Conservation (phyloP, 768 basidiomycete species). For the Boletales sp. region DNA sequence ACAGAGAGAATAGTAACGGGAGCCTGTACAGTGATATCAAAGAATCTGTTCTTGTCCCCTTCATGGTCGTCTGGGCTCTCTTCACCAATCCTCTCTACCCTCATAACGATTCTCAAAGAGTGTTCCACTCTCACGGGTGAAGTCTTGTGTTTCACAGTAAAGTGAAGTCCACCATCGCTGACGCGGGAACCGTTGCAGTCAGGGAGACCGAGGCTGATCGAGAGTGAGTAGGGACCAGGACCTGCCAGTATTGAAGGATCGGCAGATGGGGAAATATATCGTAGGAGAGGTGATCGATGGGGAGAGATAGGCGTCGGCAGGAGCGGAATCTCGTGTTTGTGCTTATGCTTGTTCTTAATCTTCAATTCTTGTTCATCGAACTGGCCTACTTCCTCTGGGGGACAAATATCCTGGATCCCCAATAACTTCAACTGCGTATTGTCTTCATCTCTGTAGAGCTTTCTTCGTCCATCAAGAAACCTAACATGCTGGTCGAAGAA, state of each 20-base stretch:
- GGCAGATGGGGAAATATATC: slow-evolving; percentile 5
- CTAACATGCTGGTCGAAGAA: slow-evolving; percentile 57
- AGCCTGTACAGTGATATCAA: slow-evolving; percentile 85
- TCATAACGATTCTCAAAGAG: slow-evolving; percentile 71
- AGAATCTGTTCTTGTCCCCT: slow-evolving; percentile 69
- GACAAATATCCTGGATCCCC: slow-evolving; percentile 17
- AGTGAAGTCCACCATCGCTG: slow-evolving; percentile 46
- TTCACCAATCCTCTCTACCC: slow-evolving; percentile 73
- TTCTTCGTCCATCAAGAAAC: slow-evolving; percentile 4
- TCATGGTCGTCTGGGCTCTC: slow-evolving; percentile 55
- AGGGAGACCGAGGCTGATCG: slow-evolving; percentile 15
- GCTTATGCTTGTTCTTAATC: slow-evolving; percentile 15
- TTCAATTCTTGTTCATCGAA: slow-evolving; percentile 3
- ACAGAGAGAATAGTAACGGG: slow-evolving; percentile 88
- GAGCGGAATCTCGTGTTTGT: slow-evolving; percentile 15
- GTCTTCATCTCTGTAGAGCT: slow-evolving; percentile 2
- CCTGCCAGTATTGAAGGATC: slow-evolving; percentile 24
- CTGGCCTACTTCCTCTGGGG: slow-evolving; percentile 7
- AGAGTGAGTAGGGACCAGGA: slow-evolving; percentile 24
- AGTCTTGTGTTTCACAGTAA: slow-evolving; percentile 65
- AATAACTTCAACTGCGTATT: slow-evolving; percentile 10
- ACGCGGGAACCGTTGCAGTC: slow-evolving; percentile 6
- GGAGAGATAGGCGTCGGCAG: slow-evolving; percentile 29
- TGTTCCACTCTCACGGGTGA: slow-evolving; percentile 76
- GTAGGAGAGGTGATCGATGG: slow-evolving; percentile 26